Conservation (phyloP, 768 basidiomycete genomes). For the Pleurotus cornucopiae region DNA sequence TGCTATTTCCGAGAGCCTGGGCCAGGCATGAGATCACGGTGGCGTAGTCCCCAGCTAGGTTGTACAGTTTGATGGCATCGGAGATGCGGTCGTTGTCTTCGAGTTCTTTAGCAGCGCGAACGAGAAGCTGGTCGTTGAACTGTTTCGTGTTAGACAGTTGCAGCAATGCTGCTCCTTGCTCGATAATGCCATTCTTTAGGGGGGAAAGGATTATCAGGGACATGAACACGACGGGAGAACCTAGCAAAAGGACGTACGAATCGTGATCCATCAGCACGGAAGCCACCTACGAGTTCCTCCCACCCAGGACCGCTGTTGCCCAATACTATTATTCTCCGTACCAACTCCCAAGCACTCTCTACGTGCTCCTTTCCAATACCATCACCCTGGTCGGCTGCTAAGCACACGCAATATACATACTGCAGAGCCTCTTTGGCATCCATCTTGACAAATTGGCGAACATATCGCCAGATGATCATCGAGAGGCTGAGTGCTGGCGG, state of each 20-base stretch:
- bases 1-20: conserved; percentile 78
- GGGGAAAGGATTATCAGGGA: neutral
- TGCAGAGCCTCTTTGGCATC: conserved; percentile 93
- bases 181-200: conserved; percentile 76
- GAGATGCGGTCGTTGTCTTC: conserved; percentile 80
- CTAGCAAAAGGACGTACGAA: conserved; percentile 51
- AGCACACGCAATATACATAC: conserved; percentile 85
- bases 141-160: conserved; percentile 61
- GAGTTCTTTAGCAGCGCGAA: conserved; percentile 76
- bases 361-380: conserved; percentile 82
- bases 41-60: conserved; percentile 86
- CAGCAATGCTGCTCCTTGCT: conserved; percentile 75
- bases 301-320: conserved; percentile 79
- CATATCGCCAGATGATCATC: conserved; percentile 87
- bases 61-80: conserved; percentile 94
- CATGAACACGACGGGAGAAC: neutral
- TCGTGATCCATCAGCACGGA: conserved; percentile 83
- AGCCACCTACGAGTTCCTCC: conserved; percentile 94
- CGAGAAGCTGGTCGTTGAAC: conserved; percentile 80
- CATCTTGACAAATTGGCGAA: conserved; percentile 87
- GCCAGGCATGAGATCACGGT: conserved; percentile 88
- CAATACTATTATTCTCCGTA: conserved; percentile 71
- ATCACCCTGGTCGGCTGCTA: conserved; percentile 66
- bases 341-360: conserved; percentile 76
- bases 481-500: conserved; percentile 77